phyloP scores from a whole-genome alignment of 495 filamentous ascomycete species.

The Aspergillus panamensis region DNA sequence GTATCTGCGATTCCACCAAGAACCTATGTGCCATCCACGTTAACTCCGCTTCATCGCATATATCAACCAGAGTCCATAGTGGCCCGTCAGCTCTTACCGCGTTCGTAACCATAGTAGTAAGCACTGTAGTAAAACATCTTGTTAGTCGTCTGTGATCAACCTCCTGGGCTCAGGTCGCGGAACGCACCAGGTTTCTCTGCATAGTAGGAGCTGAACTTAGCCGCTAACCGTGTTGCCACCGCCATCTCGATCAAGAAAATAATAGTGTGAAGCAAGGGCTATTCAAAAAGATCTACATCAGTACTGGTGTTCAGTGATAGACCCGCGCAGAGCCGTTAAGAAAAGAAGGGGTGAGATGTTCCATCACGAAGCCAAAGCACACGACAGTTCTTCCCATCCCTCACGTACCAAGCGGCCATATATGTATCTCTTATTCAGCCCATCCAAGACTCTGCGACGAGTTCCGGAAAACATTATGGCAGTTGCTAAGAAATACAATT shows the following conservation, averaged over 20 bases:
- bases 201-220: constrained; percentile 93
- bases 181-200: constrained; percentile 70
- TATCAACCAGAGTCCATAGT: neutral
- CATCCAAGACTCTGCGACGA: constrained; percentile 60
- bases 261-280: constrained; percentile 86
- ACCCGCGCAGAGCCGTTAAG: neutral
- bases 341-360: constrained; percentile 3
- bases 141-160: neutral
- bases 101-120: constrained; percentile 98
- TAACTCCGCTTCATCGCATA: constrained; percentile 11
- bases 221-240: constrained; percentile 70
- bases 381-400: constrained; percentile 7
- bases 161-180: constrained; percentile 3
- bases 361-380: neutral
- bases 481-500: neutral
- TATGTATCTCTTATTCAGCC: constrained; percentile 73
- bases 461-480: constrained; percentile 44
- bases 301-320: constrained; percentile 1
- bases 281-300: constrained; percentile 13
- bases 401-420: constrained; percentile 73
- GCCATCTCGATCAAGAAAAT: constrained; percentile 87
- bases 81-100: constrained; percentile 54
- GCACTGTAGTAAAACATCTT: constrained; percentile 50
- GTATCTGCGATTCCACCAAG: constrained; percentile 93
- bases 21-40: constrained; percentile 43